phyloP scores from a whole-genome alignment of 2,329 filamentous ascomycete genomes.

The Alternaria tenuissima region DNA sequence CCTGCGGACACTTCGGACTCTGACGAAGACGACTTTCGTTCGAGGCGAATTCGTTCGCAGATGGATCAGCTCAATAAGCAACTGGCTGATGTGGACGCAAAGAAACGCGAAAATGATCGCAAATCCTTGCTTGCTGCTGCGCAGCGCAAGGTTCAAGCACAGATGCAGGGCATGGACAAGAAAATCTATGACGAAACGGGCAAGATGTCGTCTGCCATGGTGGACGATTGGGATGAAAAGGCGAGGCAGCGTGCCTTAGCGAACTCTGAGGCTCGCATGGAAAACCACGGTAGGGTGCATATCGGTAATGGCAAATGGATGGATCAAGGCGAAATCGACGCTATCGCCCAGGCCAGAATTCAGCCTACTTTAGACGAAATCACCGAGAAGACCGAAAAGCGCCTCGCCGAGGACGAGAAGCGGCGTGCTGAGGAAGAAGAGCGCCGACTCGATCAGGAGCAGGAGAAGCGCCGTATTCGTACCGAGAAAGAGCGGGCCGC shows the following conservation, averaged over 20 bases:
- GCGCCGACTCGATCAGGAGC: conserved; percentile 69
- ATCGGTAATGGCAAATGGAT: conserved; percentile 85
- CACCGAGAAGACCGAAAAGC: conserved; percentile 76
- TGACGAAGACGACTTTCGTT: conserved; percentile 70
- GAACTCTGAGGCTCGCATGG: conserved; percentile 68
- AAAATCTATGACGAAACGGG: conserved; percentile 80
- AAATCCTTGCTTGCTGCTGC: conserved; percentile 79
- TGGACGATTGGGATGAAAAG: conserved; percentile 81
- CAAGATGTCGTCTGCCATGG: conserved; percentile 71
- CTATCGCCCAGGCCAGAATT: conserved; percentile 77
- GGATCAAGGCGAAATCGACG: conserved; percentile 78
- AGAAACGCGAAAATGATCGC: conserved; percentile 78
- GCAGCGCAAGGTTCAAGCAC: conserved; percentile 83
- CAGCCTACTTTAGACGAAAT: conserved; percentile 89
- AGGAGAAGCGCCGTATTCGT: conserved; percentile 67
- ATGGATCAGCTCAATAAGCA: conserved; percentile 80
- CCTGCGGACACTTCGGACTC: conserved; percentile 37
- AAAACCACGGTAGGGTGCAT: conserved; percentile 67
- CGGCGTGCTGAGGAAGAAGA: conserved; percentile 72
- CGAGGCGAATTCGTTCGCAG: conserved; percentile 76
- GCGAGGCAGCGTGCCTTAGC: conserved; percentile 74
- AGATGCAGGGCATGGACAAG: conserved; percentile 82
- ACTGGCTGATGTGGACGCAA: conserved; percentile 72
- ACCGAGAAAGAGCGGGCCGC: conserved; percentile 61
- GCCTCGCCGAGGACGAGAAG: conserved; percentile 72